Base-by-base conservation (phyloP, 805 yeast species). In the Nakazawaea ishiwadae region DNA sequence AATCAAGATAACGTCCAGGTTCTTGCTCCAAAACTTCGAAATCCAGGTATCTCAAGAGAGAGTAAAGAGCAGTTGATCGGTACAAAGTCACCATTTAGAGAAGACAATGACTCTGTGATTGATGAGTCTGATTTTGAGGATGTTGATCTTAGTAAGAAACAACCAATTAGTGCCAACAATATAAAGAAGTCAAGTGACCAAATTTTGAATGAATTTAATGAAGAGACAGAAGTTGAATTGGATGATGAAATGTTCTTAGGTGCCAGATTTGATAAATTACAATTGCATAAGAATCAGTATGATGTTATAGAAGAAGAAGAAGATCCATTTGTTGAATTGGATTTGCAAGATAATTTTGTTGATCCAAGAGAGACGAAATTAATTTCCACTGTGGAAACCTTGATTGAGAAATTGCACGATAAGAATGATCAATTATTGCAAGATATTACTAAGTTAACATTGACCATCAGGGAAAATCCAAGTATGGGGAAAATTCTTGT, bases 111-210 rank as follows among this genome's bases (percentile, higher is more conserved):
- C n/a, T n/a, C n/a, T 4, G 19, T 31, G 23, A 37, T 29, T 21
- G 31, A 44, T 48, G 20, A 70, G 69, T 3, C 45, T 64, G 11
- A 34, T 47, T n/a, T 52, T 60, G 18, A 63, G 63, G 23, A 60
- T 56, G 4, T 21, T 56, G 14, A 71, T 70, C 1, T 46, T 66
- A 10, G 9, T 4, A 15, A 29, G 17, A 3, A 3, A 4, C 17
- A n/a, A 4, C n/a, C n/a, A n/a, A n/a, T n/a, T n/a, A 14, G 4
- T 4, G 14, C 3, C n/a, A 18, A 31, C 20, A 9, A 7, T 10
- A 26, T 27, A 5, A 19, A 29, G 6, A 15, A 29, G 28, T 27
- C 33, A 2, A 30, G 18, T 32, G 42, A 39, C 4, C 29, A 39
- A 19, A 17, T 40, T 5, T 21, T 40, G 20, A 28, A 15, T 8